Evolutionary conservation across 306 rosid species (phyloP).

Genomic region (Hylodesmum podocarpum): DNA sequence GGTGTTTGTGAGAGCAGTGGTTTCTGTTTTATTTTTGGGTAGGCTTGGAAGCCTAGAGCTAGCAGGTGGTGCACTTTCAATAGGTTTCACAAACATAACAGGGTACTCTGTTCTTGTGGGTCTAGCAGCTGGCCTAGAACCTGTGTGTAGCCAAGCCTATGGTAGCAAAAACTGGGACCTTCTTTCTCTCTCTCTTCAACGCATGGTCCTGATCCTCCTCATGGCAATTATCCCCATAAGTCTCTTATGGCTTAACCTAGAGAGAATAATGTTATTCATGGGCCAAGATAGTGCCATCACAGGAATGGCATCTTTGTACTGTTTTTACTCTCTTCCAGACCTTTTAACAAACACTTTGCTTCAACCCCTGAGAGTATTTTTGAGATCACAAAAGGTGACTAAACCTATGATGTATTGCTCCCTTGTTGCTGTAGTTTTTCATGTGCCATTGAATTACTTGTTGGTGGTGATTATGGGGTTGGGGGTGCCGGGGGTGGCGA

Average conservation of each 20-base stretch:
- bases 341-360: slow-evolving; percentile 68
- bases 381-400: slow-evolving; percentile 78
- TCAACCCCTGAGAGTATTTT: slow-evolving; percentile 73
- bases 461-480: slow-evolving; percentile 51
- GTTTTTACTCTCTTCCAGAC: slow-evolving; percentile 81
- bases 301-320: slow-evolving; percentile 65
- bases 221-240: slow-evolving; percentile 71
- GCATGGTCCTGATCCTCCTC: slow-evolving; percentile 79
- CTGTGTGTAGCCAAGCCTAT: slow-evolving; percentile 86
- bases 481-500: slow-evolving; percentile 85
- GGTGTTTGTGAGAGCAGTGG: slow-evolving; percentile 69
- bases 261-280: slow-evolving; percentile 65
- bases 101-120: slow-evolving; percentile 95
- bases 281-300: slow-evolving; percentile 78
- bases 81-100: slow-evolving; percentile 95
- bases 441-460: slow-evolving; percentile 66
- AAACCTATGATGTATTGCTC: slow-evolving; percentile 91
- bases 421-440: slow-evolving; percentile 65
- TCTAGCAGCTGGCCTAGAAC: slow-evolving; percentile 89
- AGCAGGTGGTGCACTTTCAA: slow-evolving; percentile 96
- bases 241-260: slow-evolving; percentile 71
- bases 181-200: slow-evolving; percentile 66
- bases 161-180: slow-evolving; percentile 83
- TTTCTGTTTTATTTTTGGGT: slow-evolving; percentile 78
- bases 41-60: slow-evolving; percentile 82